Base-by-base conservation (phyloP, 768 basidiomycete genomes). In the Mrakia blollopis region DNA sequence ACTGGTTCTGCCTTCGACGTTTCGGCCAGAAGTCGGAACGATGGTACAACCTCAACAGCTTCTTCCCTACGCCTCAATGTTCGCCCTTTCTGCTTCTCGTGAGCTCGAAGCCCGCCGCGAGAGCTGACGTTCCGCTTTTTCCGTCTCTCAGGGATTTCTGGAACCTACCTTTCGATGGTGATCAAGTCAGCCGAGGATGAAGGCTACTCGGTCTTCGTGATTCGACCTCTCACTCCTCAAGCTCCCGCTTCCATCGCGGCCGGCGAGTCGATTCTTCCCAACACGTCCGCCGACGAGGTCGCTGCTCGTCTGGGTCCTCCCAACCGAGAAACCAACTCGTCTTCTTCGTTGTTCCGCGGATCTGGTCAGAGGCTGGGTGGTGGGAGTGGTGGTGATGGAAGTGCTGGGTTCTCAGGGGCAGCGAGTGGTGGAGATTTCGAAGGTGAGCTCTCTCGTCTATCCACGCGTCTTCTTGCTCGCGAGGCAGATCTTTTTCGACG, bases 141-240 rank as follows among this genome's bases (percentile, higher is more conserved):
- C 21, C 13, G 2, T 30, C 9, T 7, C n/a, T 0, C 30, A 71
- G 69, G 72, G 72, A 72, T 78, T 18, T 78, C 77, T 25, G 39
- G 37, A 3, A 73, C 63, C 37, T 78, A 78, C 57, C 77, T 78
- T 28, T 65, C 63, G 41, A 68, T 78, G 72, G 63, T 67, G 4
- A 50, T 78, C 44, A 50, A 28, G 39, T 72, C 73, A 25, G 77
- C 77, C 3, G 77, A 78, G 60, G 37, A 65, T 3, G 77, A 78
- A 25, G 77, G 77, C 18, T 78, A 78, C 60, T 78, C 77, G 25
- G 72, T 78, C 23, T 78, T 78, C 32, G 77, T 78, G 44, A n/a
- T 78, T 23, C 65, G 67, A 13, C 72, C 76, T n/a, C 60, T 39
- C 28, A 30, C 37, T n/a, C 39, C 57, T 32, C 54, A 25, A 4